Conservation (phyloP, 2,329 filamentous ascomycete species). For the Aspergillus sp. region DNA sequence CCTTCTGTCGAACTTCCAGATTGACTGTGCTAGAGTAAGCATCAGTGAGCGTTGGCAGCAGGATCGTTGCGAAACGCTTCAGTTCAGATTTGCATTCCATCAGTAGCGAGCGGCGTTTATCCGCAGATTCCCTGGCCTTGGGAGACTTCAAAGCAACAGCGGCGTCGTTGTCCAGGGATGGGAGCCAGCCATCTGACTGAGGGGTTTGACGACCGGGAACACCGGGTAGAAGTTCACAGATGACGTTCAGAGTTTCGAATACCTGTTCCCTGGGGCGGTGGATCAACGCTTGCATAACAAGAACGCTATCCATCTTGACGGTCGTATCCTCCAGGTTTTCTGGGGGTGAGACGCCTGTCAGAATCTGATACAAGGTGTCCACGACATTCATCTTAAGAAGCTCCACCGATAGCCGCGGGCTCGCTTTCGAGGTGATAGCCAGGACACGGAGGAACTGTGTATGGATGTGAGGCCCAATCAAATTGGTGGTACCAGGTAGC, state of each 20-base stretch:
- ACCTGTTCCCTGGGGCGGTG: constrained; percentile 94
- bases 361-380: constrained; percentile 93
- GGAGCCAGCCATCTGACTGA: constrained; percentile 49
- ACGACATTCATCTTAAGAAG: constrained; percentile 96
- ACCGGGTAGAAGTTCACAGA: constrained; percentile 86
- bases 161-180: constrained; percentile 46
- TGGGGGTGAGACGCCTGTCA: constrained; percentile 92
- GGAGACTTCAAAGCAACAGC: constrained; percentile 32
- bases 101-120: constrained; percentile 78
- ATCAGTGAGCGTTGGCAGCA: constrained; percentile 92
- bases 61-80: constrained; percentile 85
- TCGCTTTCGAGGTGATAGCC: constrained; percentile 84
- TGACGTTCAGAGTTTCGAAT: constrained; percentile 94
- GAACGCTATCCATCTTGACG: constrained; percentile 83
- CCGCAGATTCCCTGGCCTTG: constrained; percentile 56
- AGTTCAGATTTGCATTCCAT: constrained; percentile 82
- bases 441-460: constrained; percentile 93
- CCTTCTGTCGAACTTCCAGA: constrained; percentile 88
- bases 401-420: constrained; percentile 80
- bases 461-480: constrained; percentile 91
- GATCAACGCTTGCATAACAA: constrained; percentile 98
- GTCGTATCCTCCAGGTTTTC: constrained; percentile 56
- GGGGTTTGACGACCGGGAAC: constrained; percentile 58
- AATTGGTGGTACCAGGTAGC: constrained; percentile 88
- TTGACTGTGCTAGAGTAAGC: constrained; percentile 98